Conservation (phyloP, 306 rosid genomes). For the Luffa acutangula region DNA sequence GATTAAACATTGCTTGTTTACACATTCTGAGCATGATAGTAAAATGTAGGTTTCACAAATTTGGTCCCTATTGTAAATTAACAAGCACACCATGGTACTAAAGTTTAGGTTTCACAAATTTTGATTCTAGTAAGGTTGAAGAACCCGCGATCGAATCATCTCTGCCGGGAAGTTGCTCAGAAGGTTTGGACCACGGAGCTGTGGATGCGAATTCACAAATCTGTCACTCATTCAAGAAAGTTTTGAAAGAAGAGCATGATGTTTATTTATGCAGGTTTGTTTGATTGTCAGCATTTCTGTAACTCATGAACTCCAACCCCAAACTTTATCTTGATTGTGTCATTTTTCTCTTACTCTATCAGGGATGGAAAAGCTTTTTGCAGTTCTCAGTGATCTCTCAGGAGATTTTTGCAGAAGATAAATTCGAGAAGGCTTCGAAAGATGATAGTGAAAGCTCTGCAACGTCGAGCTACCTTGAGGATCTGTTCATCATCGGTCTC, state of each 20-base stretch:
- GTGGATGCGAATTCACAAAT: too few species aligned
- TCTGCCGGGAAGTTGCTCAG: too few species aligned
- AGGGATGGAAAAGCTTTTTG: slow-evolving; percentile 63
- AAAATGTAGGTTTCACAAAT: too few species aligned
- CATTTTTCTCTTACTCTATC: slow-evolving; percentile 15
- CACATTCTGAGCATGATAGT: too few species aligned
- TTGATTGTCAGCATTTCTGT: background rate
- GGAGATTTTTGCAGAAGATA: slow-evolving; percentile 33
- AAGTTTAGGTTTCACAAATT: too few species aligned
- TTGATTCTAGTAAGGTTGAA: too few species aligned
- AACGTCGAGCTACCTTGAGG: slow-evolving; percentile 47
- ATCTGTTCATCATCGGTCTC: slow-evolving; percentile 51
- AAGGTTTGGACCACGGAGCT: too few species aligned
- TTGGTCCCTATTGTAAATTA: too few species aligned
- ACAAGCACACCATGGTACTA: too few species aligned
- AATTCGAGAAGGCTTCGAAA: slow-evolving; percentile 26
- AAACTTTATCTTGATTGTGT: slow-evolving; percentile 2
- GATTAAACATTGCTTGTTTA: too few species aligned
- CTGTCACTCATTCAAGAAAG: too few species aligned
- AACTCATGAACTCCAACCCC: background rate
- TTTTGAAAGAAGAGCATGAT: slow-evolving; percentile 40
- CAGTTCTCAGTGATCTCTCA: slow-evolving; percentile 39
- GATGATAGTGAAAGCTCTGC: slow-evolving; percentile 40
- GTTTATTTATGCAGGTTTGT: slow-evolving; percentile 44
- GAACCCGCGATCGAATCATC: too few species aligned